A percentile compares a stretch with the other conserved stretches of the same genome.
phyloP scores from a whole-genome alignment of 371 early-diverging fungal species.

The Lichtheimia ramosa region DNA sequence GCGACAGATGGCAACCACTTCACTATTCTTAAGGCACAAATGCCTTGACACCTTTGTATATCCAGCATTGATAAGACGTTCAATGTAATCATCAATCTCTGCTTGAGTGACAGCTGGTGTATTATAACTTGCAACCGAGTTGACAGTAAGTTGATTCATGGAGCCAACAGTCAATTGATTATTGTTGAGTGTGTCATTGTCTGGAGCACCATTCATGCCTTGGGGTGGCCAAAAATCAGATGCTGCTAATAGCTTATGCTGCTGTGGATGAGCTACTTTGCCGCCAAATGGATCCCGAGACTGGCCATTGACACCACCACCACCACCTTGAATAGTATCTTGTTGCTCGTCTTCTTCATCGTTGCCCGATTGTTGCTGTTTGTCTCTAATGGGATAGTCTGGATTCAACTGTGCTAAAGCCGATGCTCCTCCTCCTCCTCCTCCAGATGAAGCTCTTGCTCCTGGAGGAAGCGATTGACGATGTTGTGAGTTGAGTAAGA shows the following conservation, averaged over 20 bases:
- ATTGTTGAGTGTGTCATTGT: conserved; percentile 12
- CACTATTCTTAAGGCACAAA: conserved; percentile 76
- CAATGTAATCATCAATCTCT: conserved; percentile 86
- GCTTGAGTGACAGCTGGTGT: conserved; percentile 35
- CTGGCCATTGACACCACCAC: conserved; percentile 20
- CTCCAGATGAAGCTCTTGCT: conserved; percentile 3
- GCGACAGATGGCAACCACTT: conserved; percentile 88
- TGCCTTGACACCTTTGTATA: conserved; percentile 74
- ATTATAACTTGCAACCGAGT: conserved; percentile 36
- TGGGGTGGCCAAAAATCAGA: conserved; percentile 46
- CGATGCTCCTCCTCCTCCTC: conserved; percentile 1
- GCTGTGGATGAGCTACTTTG: conserved; percentile 39
- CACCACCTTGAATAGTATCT: conserved; percentile 27
- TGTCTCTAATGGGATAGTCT: conserved; percentile 36
- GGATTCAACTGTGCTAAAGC: conserved; percentile 46
- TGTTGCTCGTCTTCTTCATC: conserved; percentile 11
- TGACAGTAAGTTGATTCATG: conserved; percentile 48
- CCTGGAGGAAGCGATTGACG: conserved; percentile 18
- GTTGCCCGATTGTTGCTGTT: conserved; percentile 5
- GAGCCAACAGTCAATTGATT: conserved; percentile 48
- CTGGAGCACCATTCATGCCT: neutral
- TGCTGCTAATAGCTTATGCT: conserved; percentile 37
- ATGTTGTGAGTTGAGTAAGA: conserved; percentile 37
- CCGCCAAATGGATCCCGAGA: conserved; percentile 30
- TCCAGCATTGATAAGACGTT: conserved; percentile 78